Percentiles rank a stretch among this genome's conserved stretches.
These are phyloP conservation scores for Aspergillus coremiiformis DNA, from an alignment of 495 filamentous ascomycete species.

Conservation along the genomic window DNA sequence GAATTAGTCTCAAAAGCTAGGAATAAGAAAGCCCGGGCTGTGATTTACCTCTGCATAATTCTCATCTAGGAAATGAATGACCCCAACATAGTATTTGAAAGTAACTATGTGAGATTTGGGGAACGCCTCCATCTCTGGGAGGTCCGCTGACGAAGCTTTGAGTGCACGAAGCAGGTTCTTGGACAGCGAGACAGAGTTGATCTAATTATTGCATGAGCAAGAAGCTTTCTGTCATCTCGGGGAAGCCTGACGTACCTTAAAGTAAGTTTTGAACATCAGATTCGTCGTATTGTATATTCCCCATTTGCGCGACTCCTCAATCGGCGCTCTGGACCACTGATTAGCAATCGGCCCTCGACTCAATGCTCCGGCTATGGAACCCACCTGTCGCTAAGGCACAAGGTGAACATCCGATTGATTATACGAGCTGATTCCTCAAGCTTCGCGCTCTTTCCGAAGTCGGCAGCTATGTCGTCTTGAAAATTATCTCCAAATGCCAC, in stretches of 20 bases:
- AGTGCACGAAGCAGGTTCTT: conserved; percentile 85
- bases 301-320: conserved; percentile 94
- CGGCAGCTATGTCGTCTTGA: conserved; percentile 68
- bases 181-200: conserved; percentile 79
- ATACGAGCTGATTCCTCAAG: conserved; percentile 83
- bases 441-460: conserved; percentile 65
- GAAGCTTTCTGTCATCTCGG: background rate
- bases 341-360: conserved; percentile 16
- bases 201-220: conserved; percentile 28
- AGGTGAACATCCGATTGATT: conserved; percentile 78
- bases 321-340: conserved; percentile 55
- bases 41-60: conserved; percentile 64
- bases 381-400: conserved; percentile 85
- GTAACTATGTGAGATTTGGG: conserved; percentile 90
- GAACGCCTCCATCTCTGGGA: conserved; percentile 65
- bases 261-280: conserved; percentile 94
- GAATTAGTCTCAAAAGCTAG: conserved; percentile 12
- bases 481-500: conserved; percentile 43
- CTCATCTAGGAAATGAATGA: conserved; percentile 85
- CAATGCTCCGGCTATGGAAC: conserved; percentile 16
- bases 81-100: conserved; percentile 89
- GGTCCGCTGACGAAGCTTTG: conserved; percentile 63
- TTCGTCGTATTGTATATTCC: conserved; percentile 89
- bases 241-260: conserved; percentile 52
- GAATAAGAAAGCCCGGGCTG: background rate